These are phyloP conservation scores for Verticillium nonalfalfae DNA, from an alignment of 2,329 filamentous ascomycete genomes.

Conservation along the genomic window DNA sequence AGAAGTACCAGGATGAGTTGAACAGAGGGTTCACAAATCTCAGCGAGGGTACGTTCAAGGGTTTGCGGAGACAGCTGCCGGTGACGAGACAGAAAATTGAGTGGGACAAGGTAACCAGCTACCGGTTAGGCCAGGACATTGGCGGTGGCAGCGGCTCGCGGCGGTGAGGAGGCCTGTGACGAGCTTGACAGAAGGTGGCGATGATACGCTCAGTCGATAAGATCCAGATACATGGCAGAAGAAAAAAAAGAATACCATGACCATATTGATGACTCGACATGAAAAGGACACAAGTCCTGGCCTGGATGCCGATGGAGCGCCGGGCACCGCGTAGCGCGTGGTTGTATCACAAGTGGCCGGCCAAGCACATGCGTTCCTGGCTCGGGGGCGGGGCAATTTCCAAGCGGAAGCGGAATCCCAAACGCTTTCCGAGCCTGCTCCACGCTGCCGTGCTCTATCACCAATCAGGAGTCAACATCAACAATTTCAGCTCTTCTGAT, in stretches of 20 bases:
- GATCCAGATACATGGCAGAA: background rate
- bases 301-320: too few species aligned
- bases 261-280: background rate
- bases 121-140: slow-evolving; percentile 77
- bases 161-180: slow-evolving; percentile 26
- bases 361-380: background rate
- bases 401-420: background rate
- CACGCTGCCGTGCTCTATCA: background rate
- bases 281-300: background rate
- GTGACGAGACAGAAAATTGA: slow-evolving; percentile 98
- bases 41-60: slow-evolving; percentile 94
- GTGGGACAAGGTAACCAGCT: slow-evolving; percentile 97
- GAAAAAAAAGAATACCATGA: background rate
- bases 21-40: slow-evolving; percentile 84
- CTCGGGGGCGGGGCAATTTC: background rate
- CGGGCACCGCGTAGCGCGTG: too few species aligned
- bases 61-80: slow-evolving; percentile 82
- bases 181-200: background rate
- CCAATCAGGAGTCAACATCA: slow-evolving; percentile 1
- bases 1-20: slow-evolving; percentile 92
- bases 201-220: background rate
- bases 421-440: background rate
- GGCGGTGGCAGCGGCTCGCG: slow-evolving; percentile 61
- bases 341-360: background rate
- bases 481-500: slow-evolving; percentile 6